Evolutionary conservation across 768 basidiomycete genomes (phyloP).

Genomic region (Cantharellus anzutake): DNA sequence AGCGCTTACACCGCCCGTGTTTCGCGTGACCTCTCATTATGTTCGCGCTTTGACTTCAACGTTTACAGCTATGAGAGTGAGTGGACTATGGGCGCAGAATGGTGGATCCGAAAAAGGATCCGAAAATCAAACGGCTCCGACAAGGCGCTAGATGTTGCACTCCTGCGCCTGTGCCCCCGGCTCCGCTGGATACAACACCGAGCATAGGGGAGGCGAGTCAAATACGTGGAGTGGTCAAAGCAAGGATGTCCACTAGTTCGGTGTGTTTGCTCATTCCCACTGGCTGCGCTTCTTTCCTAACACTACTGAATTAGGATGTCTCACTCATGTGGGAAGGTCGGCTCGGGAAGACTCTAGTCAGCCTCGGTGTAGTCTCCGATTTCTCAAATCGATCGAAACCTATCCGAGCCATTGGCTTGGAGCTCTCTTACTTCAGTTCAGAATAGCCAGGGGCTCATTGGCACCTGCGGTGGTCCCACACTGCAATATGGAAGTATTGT

Average conservation of each 20-base stretch:
- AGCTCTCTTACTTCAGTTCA: conserved; percentile 62
- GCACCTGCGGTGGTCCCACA: too few species aligned
- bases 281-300: not conserved
- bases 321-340: conserved; percentile 91
- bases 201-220: not conserved
- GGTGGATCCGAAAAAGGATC: conserved; percentile 56
- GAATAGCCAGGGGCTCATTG: conserved; percentile 1
- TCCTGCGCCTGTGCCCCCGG: not conserved
- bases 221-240: conserved; percentile 72
- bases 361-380: conserved; percentile 82
- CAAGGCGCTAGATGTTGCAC: conserved; percentile 5
- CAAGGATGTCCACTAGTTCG: conserved; percentile 73
- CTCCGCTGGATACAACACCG: not conserved
- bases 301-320: conserved; percentile 37
- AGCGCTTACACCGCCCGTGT: conserved; percentile 81
- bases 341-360: conserved; percentile 71
- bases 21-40: conserved; percentile 66
- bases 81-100: conserved; percentile 88
- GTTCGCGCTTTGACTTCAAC: conserved; percentile 89
- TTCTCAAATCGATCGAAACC: conserved; percentile 70
- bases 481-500: too few species aligned
- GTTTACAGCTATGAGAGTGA: conserved; percentile 94
- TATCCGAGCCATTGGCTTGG: conserved; percentile 77
- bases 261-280: conserved; percentile 25
- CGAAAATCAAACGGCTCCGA: conserved; percentile 9